Percentiles rank a stretch among this genome's conserved stretches.
Conservation (phyloP, 2,329 filamentous ascomycete species). For the Xylaria digitata region DNA sequence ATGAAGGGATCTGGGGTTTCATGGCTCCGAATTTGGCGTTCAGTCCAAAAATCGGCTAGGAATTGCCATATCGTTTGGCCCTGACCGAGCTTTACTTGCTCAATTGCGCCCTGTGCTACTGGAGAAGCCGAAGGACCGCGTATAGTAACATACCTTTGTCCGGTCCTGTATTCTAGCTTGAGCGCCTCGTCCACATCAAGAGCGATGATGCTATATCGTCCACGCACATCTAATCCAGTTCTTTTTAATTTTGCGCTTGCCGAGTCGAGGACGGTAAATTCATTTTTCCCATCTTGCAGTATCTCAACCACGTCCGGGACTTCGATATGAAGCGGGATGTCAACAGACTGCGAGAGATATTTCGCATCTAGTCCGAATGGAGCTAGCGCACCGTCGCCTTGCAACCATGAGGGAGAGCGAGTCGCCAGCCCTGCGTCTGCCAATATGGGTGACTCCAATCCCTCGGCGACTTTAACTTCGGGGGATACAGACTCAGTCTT, state of each 20-base stretch:
- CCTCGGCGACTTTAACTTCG: neutral
- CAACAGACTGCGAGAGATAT: slow-evolving; percentile 57
- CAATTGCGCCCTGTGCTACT: slow-evolving; percentile 39
- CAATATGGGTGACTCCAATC: slow-evolving; percentile 27
- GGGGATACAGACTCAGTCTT: slow-evolving; percentile 27
- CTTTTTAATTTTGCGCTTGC: slow-evolving; percentile 63
- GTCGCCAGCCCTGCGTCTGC: neutral
- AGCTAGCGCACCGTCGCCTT: slow-evolving; percentile 45
- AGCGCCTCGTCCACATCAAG: slow-evolving; percentile 68
- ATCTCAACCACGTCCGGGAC: slow-evolving; percentile 67
- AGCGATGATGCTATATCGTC: slow-evolving; percentile 79
- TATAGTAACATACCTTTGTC: slow-evolving; percentile 55
- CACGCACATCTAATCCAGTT: slow-evolving; percentile 60
- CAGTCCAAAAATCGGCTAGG: slow-evolving; percentile 59
- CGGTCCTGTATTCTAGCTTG: slow-evolving; percentile 68
- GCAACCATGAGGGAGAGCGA: slow-evolving; percentile 39
- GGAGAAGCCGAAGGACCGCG: slow-evolving; percentile 36
- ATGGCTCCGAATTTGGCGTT: slow-evolving; percentile 43
- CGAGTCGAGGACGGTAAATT: slow-evolving; percentile 70
- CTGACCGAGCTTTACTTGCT: slow-evolving; percentile 46
- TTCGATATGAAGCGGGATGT: slow-evolving; percentile 59
- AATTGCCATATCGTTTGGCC: slow-evolving; percentile 61
- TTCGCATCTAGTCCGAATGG: slow-evolving; percentile 46
- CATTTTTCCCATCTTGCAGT: slow-evolving; percentile 54
- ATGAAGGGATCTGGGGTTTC: slow-evolving; percentile 69